phyloP scores from a whole-genome alignment of 2,329 filamentous ascomycete species.

The Pyrenochaeta sp. region DNA sequence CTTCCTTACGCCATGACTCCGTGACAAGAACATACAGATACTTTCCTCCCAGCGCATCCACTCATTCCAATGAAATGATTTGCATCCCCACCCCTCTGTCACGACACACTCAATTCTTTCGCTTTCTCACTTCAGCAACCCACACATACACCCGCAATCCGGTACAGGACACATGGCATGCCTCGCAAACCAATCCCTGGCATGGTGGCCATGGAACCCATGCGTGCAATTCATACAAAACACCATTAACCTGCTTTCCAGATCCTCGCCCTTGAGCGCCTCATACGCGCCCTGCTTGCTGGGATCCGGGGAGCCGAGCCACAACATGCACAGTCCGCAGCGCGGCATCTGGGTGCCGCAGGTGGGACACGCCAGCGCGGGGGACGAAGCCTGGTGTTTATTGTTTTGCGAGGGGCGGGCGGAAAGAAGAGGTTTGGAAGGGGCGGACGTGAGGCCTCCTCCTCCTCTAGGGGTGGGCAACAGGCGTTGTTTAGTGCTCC shows the following conservation, averaged over 20 bases:
- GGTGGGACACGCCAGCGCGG: slow-evolving; percentile 66
- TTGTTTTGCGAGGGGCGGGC: slow-evolving; percentile 34
- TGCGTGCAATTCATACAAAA: slow-evolving; percentile 71
- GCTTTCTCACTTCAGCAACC: slow-evolving; percentile 44
- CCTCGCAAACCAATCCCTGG: slow-evolving; percentile 67
- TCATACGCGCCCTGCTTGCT: slow-evolving; percentile 50
- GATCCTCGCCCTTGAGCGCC: slow-evolving; percentile 52
- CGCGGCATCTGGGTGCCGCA: slow-evolving; percentile 70
- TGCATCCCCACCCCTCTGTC: no score
- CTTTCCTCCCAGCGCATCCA: no score
- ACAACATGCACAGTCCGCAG: slow-evolving; percentile 69
- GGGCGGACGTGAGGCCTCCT: slow-evolving; percentile 1
- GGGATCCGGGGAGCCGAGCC: slow-evolving; percentile 67
- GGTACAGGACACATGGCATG: slow-evolving; percentile 64
- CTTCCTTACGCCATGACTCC: no score
- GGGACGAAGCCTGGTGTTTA: slow-evolving; percentile 25
- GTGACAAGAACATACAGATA: no score
- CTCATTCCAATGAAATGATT: no score
- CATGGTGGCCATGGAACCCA: slow-evolving; percentile 71
- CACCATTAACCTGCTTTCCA: slow-evolving; percentile 64
- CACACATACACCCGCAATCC: slow-evolving; percentile 64
- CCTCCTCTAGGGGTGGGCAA: slow-evolving; percentile 25
- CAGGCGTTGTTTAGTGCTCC: slow-evolving; percentile 28
- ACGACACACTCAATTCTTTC: no score
- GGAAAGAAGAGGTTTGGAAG: slow-evolving; percentile 11